Conservation (phyloP, 2,329 filamentous ascomycete genomes). For the Aspergillus versicolor region DNA sequence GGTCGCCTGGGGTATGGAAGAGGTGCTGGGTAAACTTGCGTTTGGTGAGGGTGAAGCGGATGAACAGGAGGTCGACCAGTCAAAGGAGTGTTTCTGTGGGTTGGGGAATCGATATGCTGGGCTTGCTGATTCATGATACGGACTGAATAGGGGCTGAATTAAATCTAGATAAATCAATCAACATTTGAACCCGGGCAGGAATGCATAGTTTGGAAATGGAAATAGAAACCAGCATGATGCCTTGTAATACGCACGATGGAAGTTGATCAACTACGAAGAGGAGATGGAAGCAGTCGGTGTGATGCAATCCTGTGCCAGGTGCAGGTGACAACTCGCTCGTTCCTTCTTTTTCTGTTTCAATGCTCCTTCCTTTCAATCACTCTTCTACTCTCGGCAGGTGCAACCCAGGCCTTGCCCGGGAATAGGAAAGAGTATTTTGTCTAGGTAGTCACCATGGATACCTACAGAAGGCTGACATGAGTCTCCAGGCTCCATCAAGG, state of each 20-base stretch:
- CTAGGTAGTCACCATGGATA: background rate
- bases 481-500: background rate
- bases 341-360: too few relatives aligned
- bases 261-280: too few relatives aligned
- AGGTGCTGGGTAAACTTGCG: slow-evolving; percentile 44
- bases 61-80: slow-evolving; percentile 22
- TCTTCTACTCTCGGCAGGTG: too few relatives aligned
- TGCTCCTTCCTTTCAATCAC: too few relatives aligned
- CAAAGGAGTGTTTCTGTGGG: slow-evolving; percentile 40
- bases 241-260: too few relatives aligned
- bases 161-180: too few relatives aligned
- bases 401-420: background rate
- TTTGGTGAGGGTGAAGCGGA: slow-evolving; percentile 18
- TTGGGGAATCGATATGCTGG: slow-evolving; percentile 41
- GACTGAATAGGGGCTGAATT: too few relatives aligned
- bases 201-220: background rate
- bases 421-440: background rate
- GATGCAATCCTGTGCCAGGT: too few relatives aligned
- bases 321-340: too few relatives aligned
- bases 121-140: slow-evolving; percentile 15
- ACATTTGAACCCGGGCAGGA: background rate
- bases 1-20: slow-evolving; percentile 68
- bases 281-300: too few relatives aligned
- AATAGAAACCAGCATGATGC: too few relatives aligned
- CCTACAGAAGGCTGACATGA: background rate